Evolutionary conservation across 1,139 yeast genomes (phyloP), one percentile per base, ranked within the genome.

Genomic region (Pichia norvegensis): DNA sequence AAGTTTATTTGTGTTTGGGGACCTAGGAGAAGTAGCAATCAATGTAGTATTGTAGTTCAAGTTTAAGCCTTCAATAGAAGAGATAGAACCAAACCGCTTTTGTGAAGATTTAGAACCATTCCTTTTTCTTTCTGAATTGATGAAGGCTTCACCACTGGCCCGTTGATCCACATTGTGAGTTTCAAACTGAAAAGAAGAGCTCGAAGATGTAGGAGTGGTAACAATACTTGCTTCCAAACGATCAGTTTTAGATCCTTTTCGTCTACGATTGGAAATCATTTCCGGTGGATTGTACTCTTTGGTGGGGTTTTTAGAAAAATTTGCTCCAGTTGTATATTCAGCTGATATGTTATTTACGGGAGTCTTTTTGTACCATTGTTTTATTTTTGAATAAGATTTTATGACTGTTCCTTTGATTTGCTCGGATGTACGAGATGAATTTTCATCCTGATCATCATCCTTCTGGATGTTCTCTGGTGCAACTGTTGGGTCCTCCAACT

Each of bases 291-390:
- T 67, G 52, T 78, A 77, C 2, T 42, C 42, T 5, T 36, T 36
- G 16, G 22, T 20, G 13, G 38, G 20, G 20, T 4, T 36, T 20
- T 9, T 27, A 7, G 16, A 27, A 27, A 27, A 19, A 20, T 36
- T 20, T 19, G 35, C 16, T 2, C 35, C 20, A 16, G 19, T 31
- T 16, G 35, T 7, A 31, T 16, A 16, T 16, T 17, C 35, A 20
- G 16, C 27, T 3, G 31, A 27, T n/a, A n/a, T n/a, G 9, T 19
- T 22, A 10, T 11, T 9, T 7, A n/a, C 27, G 5, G 49, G 48
- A 45, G 75, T 80, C 46, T 73, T 76, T 48, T 65, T 68, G 55
- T 82, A 82, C 87, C 90, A 81, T 51, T 76, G 79, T 2, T 85
- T 85, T n/a, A 83, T 64, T 55, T 77, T 81, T 49, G 72, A 76